phyloP scores from a whole-genome alignment of 108 stramenopile species.

The Cyclostephanos tholiformis region DNA sequence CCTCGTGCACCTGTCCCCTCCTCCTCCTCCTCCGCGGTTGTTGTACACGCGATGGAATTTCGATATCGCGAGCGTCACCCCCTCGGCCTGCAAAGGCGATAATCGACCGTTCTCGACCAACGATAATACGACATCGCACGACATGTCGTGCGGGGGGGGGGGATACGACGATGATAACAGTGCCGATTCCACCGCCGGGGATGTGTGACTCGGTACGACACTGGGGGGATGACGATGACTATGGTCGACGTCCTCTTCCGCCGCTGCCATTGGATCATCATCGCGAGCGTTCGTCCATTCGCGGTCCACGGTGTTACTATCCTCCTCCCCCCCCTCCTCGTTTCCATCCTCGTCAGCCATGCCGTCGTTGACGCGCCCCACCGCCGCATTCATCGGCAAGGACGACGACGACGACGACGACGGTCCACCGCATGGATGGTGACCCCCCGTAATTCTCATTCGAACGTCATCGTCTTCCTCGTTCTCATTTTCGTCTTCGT shows the following conservation, averaged over 20 bases:
- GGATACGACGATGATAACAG: slow-evolving; percentile 50
- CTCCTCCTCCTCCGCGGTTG: slow-evolving; percentile 11
- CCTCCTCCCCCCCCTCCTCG: too few relatives aligned
- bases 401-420: too few relatives aligned
- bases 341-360: too few relatives aligned
- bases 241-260: not conserved
- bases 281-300: too few relatives aligned
- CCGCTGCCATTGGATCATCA: too few relatives aligned
- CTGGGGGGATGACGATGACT: too few relatives aligned
- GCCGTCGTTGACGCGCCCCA: too few relatives aligned
- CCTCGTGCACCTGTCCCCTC: not conserved
- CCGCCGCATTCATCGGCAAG: too few relatives aligned
- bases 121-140: slow-evolving; percentile 28
- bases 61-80: slow-evolving; percentile 54
- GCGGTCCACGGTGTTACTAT: too few relatives aligned
- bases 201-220: slow-evolving; percentile 53
- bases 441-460: too few relatives aligned
- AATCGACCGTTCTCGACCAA: slow-evolving; percentile 36
- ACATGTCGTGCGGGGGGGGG: slow-evolving; percentile 24
- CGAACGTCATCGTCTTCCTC: slow-evolving; percentile 6
- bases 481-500: not conserved
- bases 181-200: slow-evolving; percentile 56
- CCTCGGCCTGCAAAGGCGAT: slow-evolving; percentile 68
- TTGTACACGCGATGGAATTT: slow-evolving; percentile 47
- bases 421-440: too few relatives aligned